These are phyloP conservation scores for Phaseolus lunatus DNA, from an alignment of 306 rosid species.

Conservation along the genomic window DNA sequence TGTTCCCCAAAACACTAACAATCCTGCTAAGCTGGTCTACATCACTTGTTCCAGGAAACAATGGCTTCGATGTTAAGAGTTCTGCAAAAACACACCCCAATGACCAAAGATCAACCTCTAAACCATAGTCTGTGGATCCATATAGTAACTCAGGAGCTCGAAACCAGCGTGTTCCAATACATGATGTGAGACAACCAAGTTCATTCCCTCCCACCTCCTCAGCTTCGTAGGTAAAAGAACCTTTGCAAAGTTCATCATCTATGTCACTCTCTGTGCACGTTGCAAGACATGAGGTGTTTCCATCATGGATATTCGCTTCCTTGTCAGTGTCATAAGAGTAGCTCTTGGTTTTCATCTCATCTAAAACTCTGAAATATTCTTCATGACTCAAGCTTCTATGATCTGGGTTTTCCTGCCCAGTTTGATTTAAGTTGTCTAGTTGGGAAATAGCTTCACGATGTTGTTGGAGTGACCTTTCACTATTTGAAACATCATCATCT, in stretches of 20 bases:
- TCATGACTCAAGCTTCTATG: slow-evolving; percentile 61
- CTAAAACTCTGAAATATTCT: slow-evolving; percentile 75
- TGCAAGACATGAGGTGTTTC: slow-evolving; percentile 83
- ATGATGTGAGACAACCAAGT: slow-evolving; percentile 72
- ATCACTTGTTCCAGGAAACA: slow-evolving; percentile 85
- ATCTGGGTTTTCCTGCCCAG: slow-evolving; percentile 47
- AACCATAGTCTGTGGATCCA: slow-evolving; percentile 75
- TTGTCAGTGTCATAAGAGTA: slow-evolving; percentile 57
- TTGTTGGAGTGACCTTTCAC: slow-evolving; percentile 47
- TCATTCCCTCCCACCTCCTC: slow-evolving; percentile 63
- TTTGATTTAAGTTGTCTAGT: slow-evolving; percentile 44
- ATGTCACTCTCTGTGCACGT: slow-evolving; percentile 81
- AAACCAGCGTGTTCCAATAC: slow-evolving; percentile 92
- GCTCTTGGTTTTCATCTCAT: slow-evolving; percentile 71
- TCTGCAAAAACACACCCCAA: slow-evolving; percentile 86
- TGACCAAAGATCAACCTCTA: slow-evolving; percentile 93
- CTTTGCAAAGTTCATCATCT: slow-evolving; percentile 72
- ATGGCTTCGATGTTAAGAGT: slow-evolving; percentile 69
- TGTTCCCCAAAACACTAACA: slow-evolving; percentile 69
- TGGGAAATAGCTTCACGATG: slow-evolving; percentile 50
- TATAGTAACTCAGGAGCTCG: slow-evolving; percentile 87
- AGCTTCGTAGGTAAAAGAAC: slow-evolving; percentile 64
- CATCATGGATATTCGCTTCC: slow-evolving; percentile 67
- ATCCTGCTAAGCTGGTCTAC: slow-evolving; percentile 86
- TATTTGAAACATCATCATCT: slow-evolving; percentile 44